Percentiles rank a stretch among this genome's conserved stretches.
Conservation (phyloP, 768 basidiomycete genomes). For the Holtermannia corniformis region DNA sequence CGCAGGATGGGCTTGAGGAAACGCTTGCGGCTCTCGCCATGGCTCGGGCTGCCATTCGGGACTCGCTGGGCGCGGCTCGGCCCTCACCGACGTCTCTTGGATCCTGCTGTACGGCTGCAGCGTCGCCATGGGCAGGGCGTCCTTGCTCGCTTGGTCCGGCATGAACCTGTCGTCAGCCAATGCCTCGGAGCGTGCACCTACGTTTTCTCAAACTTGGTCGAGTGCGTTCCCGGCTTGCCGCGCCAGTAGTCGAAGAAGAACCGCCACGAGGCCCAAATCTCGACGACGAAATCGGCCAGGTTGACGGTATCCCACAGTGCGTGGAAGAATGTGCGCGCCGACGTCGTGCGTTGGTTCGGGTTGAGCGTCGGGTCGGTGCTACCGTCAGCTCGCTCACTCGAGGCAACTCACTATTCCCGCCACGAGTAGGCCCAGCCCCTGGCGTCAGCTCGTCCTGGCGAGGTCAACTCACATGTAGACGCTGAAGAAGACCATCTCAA, state of each 20-base stretch:
- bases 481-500: conserved; percentile 53
- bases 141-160: too few species aligned
- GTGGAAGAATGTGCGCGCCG: conserved; percentile 19
- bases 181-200: too few species aligned
- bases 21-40: too few species aligned
- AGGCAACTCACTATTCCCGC: conserved; percentile 50
- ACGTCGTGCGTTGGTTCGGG: conserved; percentile 14
- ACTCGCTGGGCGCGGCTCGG: too few species aligned
- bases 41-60: too few species aligned
- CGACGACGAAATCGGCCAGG: conserved; percentile 51
- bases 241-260: conserved; percentile 51
- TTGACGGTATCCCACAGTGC: conserved; percentile 32
- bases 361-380: conserved; percentile 13
- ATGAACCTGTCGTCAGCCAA: too few species aligned
- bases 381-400: background rate
- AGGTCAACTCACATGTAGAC: conserved; percentile 7
- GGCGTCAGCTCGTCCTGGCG: background rate
- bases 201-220: conserved; percentile 22
- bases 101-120: too few species aligned
- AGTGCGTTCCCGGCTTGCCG: conserved; percentile 36
- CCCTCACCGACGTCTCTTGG: too few species aligned
- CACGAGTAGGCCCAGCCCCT: conserved; percentile 80
- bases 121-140: too few species aligned
- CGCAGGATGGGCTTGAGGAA: too few species aligned
- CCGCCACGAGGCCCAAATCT: conserved; percentile 55